Conservation (phyloP, 805 yeast genomes). For the Candida ulmi region DNA sequence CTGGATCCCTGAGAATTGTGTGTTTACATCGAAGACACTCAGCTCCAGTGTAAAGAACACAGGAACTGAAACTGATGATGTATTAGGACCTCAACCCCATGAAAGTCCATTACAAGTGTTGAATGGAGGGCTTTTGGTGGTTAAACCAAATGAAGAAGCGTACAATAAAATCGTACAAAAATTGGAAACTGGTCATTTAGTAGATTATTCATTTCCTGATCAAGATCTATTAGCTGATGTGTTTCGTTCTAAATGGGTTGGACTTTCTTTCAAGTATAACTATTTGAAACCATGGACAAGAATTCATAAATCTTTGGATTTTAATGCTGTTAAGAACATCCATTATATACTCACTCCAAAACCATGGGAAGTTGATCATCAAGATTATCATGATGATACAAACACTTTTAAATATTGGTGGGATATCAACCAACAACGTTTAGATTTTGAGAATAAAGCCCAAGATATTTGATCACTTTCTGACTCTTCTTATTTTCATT, state of each 20-base stretch:
- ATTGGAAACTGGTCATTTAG: constrained; percentile 31
- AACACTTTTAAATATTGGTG: constrained; percentile 46
- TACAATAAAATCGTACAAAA: constrained; percentile 38
- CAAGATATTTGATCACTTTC: constrained; percentile 4
- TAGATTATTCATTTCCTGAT: constrained; percentile 50
- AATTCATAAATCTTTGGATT: constrained; percentile 43
- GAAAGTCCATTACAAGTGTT: constrained; percentile 40
- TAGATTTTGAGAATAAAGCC: constrained; percentile 3
- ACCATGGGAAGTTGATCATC: constrained; percentile 47
- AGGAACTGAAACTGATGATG: constrained; percentile 14
- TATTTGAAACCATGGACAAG: constrained; percentile 46
- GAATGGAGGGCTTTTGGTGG: constrained; percentile 55
- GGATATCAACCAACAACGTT: constrained; percentile 31
- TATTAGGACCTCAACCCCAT: constrained; percentile 36
- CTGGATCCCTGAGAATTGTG: constrained; percentile 49
- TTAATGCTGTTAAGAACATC: constrained; percentile 44
- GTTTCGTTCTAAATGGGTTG: constrained; percentile 44
- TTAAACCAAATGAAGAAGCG: constrained; percentile 33
- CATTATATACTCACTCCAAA: constrained; percentile 55
- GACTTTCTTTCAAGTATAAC: constrained; percentile 48
- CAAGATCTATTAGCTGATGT: constrained; percentile 52
- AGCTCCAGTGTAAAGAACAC: too few relatives aligned
- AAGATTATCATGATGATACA: constrained; percentile 32
- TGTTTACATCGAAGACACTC: constrained; percentile 31
- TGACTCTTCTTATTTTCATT: too few relatives aligned